These are phyloP conservation scores for Candida alai DNA, from an alignment of 805 yeast species.

Conservation along the genomic window DNA sequence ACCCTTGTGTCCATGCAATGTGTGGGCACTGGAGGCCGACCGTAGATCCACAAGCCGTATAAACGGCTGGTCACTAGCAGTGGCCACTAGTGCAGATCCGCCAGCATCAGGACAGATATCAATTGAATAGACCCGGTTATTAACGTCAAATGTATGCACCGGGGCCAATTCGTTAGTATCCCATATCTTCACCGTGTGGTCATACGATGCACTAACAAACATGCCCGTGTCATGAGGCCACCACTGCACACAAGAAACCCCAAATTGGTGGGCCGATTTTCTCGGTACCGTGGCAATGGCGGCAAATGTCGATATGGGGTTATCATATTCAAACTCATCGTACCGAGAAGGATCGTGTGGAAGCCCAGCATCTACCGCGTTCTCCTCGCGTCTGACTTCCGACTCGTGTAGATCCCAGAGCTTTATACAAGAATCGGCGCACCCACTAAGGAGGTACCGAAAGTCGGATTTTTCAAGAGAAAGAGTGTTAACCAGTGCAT, in stretches of 20 bases:
- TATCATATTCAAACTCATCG: slow-evolving; percentile 31
- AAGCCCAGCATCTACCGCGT: slow-evolving; percentile 14
- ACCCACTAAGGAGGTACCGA: slow-evolving; percentile 60
- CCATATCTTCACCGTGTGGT: slow-evolving; percentile 74
- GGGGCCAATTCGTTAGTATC: slow-evolving; percentile 65
- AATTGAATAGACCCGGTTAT: slow-evolving; percentile 59
- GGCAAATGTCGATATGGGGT: slow-evolving; percentile 22
- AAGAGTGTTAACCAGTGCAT: slow-evolving; percentile 57
- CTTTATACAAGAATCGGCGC: slow-evolving; percentile 65
- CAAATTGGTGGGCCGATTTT: slow-evolving; percentile 55
- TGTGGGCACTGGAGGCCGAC: slow-evolving; percentile 71
- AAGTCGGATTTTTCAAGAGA: slow-evolving; percentile 48
- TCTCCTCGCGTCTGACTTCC: slow-evolving; percentile 11
- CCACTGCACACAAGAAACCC: slow-evolving; percentile 75
- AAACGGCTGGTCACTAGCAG: slow-evolving; percentile 67
- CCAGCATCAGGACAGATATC: slow-evolving; percentile 42
- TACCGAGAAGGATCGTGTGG: slow-evolving; percentile 9
- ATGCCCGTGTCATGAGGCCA: slow-evolving; percentile 87
- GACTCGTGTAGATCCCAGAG: slow-evolving; percentile 53
- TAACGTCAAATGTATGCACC: slow-evolving; percentile 64
- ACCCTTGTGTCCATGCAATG: slow-evolving; percentile 59
- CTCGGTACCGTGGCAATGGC: slow-evolving; percentile 34
- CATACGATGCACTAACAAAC: slow-evolving; percentile 81
- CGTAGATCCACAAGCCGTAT: slow-evolving; percentile 69
- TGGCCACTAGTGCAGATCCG: slow-evolving; percentile 56